These are phyloP conservation scores for Fusarium decemcellulare DNA, from an alignment of 2,329 filamentous ascomycete genomes.

Conservation along the genomic window DNA sequence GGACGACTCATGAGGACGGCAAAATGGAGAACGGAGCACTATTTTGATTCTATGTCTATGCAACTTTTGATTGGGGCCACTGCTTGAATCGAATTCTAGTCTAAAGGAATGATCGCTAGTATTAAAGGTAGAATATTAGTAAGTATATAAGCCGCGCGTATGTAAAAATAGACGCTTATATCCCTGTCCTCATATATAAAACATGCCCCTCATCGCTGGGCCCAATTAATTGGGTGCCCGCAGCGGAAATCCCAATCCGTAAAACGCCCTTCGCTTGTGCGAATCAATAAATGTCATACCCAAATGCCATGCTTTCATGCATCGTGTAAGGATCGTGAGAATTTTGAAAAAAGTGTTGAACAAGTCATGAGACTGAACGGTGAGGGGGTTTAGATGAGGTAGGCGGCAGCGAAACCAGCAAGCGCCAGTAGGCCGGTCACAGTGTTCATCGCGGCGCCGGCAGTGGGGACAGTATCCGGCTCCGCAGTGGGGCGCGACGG, in stretches of 20 bases:
- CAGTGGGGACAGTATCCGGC: conserved; percentile 41
- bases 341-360: conserved; percentile 18
- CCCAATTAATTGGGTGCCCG: conserved; percentile 25
- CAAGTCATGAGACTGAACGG: not conserved
- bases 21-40: not conserved
- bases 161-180: conserved; percentile 27
- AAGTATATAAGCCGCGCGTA: conserved; percentile 33
- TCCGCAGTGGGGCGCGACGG: conserved; percentile 32
- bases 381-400: conserved; percentile 55
- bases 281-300: conserved; percentile 29
- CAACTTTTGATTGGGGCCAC: conserved; percentile 19
- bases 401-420: conserved; percentile 56
- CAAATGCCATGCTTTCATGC: conserved; percentile 41
- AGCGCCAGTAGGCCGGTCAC: conserved; percentile 54
- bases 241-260: conserved; percentile 28
- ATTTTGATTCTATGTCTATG: conserved; percentile 10
- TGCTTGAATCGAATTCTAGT: conserved; percentile 39
- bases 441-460: conserved; percentile 49
- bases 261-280: conserved; percentile 41
- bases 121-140: conserved; percentile 40
- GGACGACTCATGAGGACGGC: conserved; percentile 9
- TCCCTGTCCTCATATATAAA: conserved; percentile 30
- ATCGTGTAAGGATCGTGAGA: conserved; percentile 44
- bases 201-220: conserved; percentile 31
- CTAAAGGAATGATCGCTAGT: conserved; percentile 44